Evolutionary conservation across 2,329 filamentous ascomycete species (phyloP).

Genomic region (Fusarium marasasianum): DNA sequence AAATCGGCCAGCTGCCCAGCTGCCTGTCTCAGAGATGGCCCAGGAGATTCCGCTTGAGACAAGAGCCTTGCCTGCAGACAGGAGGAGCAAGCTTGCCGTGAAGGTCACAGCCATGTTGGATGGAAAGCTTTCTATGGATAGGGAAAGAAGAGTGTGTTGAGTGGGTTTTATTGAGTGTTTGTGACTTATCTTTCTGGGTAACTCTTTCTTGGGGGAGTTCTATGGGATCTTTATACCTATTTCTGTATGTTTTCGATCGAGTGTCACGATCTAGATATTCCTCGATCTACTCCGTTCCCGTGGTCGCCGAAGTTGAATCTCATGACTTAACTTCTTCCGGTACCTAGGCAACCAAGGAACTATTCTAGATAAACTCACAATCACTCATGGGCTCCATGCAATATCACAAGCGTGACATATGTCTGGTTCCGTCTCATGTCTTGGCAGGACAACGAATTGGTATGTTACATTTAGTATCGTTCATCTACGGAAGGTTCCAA

Average conservation of each 20-base stretch:
- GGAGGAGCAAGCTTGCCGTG: not conserved
- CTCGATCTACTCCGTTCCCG: not conserved
- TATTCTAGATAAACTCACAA: not conserved
- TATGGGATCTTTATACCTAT: not conserved
- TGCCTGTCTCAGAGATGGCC: not conserved
- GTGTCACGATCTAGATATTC: not conserved
- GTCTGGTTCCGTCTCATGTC: not conserved
- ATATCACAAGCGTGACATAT: not conserved
- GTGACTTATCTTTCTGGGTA: not conserved
- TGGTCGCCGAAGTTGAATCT: accelerated
- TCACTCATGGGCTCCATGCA: not conserved
- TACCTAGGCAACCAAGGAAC: not conserved
- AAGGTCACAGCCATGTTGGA: not conserved
- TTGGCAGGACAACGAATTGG: not conserved
- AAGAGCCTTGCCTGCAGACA: not conserved
- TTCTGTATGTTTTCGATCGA: not conserved
- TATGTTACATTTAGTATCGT: not conserved
- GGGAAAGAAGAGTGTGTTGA: not conserved
- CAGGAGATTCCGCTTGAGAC: not conserved
- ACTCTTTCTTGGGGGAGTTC: not conserved
- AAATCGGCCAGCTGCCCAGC: not conserved
- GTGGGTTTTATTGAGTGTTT: not conserved
- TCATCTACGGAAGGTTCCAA: not conserved
- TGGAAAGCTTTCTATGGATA: not conserved
- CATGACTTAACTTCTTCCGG: not conserved